Conservation (phyloP, 352 stramenopile species). For the Globisporangium camurandrum region DNA sequence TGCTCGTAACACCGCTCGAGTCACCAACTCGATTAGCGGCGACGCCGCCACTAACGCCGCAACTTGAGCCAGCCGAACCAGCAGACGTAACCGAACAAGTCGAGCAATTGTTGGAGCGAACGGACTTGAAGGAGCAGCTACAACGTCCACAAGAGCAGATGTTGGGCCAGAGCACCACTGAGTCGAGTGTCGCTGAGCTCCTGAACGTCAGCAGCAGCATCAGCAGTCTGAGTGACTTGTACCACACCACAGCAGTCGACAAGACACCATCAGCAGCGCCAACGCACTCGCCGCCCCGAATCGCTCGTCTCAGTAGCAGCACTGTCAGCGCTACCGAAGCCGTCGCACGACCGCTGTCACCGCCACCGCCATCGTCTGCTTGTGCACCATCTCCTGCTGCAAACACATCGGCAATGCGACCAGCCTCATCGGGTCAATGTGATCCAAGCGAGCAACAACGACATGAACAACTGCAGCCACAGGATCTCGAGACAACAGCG, state of each 20-base stretch:
- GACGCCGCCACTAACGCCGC: neutral
- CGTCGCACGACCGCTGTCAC: too few relatives aligned
- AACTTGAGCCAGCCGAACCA: neutral
- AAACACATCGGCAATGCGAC: too few relatives aligned
- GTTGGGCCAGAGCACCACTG: neutral
- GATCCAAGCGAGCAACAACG: too few relatives aligned
- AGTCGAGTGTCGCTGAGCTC: neutral
- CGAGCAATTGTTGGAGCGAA: too few relatives aligned
- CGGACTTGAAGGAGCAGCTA: too few relatives aligned
- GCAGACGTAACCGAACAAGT: neutral
- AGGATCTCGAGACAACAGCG: too few relatives aligned
- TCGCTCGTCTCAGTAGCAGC: too few relatives aligned
- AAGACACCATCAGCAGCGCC: neutral
- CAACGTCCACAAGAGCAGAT: neutral
- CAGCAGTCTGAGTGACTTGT: slow-evolving; percentile 9
- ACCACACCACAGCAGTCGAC: neutral
- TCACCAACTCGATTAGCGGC: neutral
- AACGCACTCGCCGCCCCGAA: too few relatives aligned
- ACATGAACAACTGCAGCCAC: too few relatives aligned
- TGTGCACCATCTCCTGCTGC: too few relatives aligned
- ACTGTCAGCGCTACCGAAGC: too few relatives aligned
- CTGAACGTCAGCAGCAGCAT: slow-evolving; percentile 1
- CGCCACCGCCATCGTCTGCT: neutral
- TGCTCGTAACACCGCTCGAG: slow-evolving; percentile 1
- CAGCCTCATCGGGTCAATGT: too few relatives aligned